These are phyloP conservation scores for Ophiostoma triangulosporum DNA, from an alignment of 2,329 filamentous ascomycete species.

Conservation along the genomic window DNA sequence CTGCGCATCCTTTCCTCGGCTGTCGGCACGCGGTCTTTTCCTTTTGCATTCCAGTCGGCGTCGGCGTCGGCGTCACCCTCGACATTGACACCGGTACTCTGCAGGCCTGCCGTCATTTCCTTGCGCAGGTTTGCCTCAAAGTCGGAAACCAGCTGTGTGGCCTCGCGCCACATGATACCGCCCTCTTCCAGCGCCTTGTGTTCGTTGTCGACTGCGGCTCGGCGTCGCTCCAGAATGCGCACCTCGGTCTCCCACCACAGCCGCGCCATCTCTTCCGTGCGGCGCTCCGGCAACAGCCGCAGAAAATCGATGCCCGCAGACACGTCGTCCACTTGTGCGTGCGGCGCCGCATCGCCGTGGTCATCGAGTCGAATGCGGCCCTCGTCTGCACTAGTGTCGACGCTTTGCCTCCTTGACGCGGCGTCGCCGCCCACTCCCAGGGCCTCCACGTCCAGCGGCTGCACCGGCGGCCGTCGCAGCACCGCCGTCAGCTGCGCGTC, in stretches of 20 bases:
- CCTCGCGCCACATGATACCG: slow-evolving; percentile 50
- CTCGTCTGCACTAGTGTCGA: not conserved
- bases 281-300: slow-evolving; percentile 45
- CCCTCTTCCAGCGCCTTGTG: slow-evolving; percentile 54
- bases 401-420: slow-evolving; percentile 2
- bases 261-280: slow-evolving; percentile 57
- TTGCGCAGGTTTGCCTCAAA: slow-evolving; percentile 53
- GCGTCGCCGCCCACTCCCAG: slow-evolving; percentile 19
- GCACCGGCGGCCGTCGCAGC: slow-evolving; percentile 42
- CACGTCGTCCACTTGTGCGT: slow-evolving; percentile 19
- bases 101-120: slow-evolving; percentile 30
- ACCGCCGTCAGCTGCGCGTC: slow-evolving; percentile 49
- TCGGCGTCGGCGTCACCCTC: not conserved
- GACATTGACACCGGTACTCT: not conserved
- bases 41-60: slow-evolving; percentile 17
- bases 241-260: slow-evolving; percentile 58
- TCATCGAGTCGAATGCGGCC: not conserved
- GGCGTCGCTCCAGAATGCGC: slow-evolving; percentile 38
- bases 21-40: slow-evolving; percentile 5
- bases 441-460: slow-evolving; percentile 36
- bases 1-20: slow-evolving; percentile 16
- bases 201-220: slow-evolving; percentile 45
- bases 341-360: slow-evolving; percentile 6
- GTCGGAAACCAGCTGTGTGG: slow-evolving; percentile 41
- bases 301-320: slow-evolving; percentile 40